A percentile compares a stretch with the other conserved stretches of the same genome.
These are phyloP conservation scores for Cajanus cajan DNA, from an alignment of 306 rosid genomes.

Conservation along the genomic window DNA sequence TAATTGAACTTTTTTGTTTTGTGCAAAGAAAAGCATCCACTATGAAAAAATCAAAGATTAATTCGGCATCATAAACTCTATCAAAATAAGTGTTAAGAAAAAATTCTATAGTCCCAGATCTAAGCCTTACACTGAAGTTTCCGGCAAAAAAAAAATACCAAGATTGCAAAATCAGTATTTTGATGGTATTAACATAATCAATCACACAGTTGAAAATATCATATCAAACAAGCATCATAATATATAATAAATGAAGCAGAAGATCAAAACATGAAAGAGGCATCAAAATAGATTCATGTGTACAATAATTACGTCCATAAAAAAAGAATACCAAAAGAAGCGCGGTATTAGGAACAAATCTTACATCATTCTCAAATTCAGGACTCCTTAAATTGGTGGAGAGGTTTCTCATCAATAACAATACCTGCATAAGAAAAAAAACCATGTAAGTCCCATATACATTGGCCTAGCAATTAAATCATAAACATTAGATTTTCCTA, in stretches of 20 bases:
- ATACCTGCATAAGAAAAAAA: slow-evolving; percentile 39
- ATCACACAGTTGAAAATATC: background rate
- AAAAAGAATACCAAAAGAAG: background rate
- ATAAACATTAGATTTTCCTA: background rate
- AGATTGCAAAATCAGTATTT: background rate
- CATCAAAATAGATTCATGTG: background rate
- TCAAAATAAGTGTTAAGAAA: background rate
- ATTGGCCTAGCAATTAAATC: background rate
- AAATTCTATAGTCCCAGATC: background rate
- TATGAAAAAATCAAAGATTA: background rate
- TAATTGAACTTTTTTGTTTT: background rate
- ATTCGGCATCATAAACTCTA: background rate
- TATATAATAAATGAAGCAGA: background rate
- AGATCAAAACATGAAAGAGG: background rate
- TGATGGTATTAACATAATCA: background rate
- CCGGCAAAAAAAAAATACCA: background rate
- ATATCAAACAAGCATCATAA: background rate
- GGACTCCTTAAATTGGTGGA: slow-evolving; percentile 43
- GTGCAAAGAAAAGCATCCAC: background rate
- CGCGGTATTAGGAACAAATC: slow-evolving; percentile 17
- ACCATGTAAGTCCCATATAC: background rate
- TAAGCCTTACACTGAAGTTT: background rate
- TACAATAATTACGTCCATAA: background rate
- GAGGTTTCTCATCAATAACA: slow-evolving; percentile 61
- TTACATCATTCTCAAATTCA: slow-evolving; percentile 59